A percentile compares a stretch with the other conserved stretches of the same genome.
phyloP scores from a whole-genome alignment of 129 eudicot species.

The Mikania micrantha region DNA sequence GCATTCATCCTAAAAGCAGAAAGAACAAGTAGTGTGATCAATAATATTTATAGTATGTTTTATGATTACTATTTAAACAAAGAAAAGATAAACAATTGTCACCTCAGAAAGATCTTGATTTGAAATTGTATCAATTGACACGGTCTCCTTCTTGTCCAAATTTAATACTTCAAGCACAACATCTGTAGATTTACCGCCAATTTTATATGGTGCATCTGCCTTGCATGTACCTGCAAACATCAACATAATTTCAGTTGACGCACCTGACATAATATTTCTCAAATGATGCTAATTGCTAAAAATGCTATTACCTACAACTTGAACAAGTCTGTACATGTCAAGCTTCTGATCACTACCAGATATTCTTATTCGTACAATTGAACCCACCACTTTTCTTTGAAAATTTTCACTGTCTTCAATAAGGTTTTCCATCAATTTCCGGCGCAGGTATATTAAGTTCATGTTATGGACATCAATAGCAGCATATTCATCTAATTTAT shows the following conservation, averaged over 20 bases:
- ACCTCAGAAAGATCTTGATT: constrained; percentile 82
- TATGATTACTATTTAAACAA: neutral
- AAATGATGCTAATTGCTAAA: neutral
- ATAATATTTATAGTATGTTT: neutral
- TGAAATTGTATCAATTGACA: constrained; percentile 60
- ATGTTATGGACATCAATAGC: constrained; percentile 88
- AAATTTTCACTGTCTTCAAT: constrained; percentile 45
- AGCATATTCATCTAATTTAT: constrained; percentile 64
- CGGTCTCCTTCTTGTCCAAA: constrained; percentile 68
- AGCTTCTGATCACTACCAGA: constrained; percentile 63
- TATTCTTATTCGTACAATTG: constrained; percentile 73
- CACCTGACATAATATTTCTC: neutral
- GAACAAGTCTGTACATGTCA: constrained; percentile 73
- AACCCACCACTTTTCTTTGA: constrained; percentile 62
- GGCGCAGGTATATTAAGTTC: constrained; percentile 64
- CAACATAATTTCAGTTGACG: constrained; percentile 4
- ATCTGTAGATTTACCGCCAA: constrained; percentile 49
- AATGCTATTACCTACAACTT: constrained; percentile 65
- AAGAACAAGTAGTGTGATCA: neutral
- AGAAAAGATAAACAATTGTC: constrained; percentile 1
- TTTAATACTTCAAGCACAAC: constrained; percentile 70
- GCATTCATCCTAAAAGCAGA: constrained; percentile 75
- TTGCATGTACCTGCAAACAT: constrained; percentile 55
- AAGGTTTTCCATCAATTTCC: constrained; percentile 64
- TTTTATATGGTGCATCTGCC: constrained; percentile 50